Evolutionary conservation across 108 stramenopile species (phyloP), one percentile per base, ranked within the genome.

Genomic region (Parietichytrium sp.): DNA sequence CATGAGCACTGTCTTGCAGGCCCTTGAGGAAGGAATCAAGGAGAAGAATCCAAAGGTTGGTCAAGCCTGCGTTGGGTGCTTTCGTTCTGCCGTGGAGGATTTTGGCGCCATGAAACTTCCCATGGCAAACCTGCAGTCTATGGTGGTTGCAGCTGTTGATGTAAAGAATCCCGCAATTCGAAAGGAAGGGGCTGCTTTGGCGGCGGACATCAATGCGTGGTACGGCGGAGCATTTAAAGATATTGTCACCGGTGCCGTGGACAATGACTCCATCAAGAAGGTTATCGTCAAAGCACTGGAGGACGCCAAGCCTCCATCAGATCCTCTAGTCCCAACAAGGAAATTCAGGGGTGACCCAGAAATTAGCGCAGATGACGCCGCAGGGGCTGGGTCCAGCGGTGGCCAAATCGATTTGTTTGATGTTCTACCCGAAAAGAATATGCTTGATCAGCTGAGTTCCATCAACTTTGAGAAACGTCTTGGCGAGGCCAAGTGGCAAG

Each of bases 21-120:
- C 61, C 13, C 42, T 72, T n/a, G 10, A 45, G 38, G n/a, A 23
- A 6, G 61, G 61, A 45, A 2, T 72, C 61, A 45, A 72, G 33
- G 61, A 72, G 33, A 72, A 72, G 42, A 72, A 72, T 45, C 61
- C 61, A 72, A 72, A 72, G 20, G 61, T 72, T 2, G 61, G 61
- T 8, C 38, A 33, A 6, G 61, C 61, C 61, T 72, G 61, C 0
- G 38, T 72, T 72, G 61, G 45, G 13, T 72, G 61, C 61, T 23
- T 72, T n/a, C 61, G 61, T 23, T 33, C 61, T 38, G 61, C 61
- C 6, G 42, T 72, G 16, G 12, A 16, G 13, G 33, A 16, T 23
- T 72, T 72, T 72, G 61, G 61, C 33, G 61, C 38, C 61, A 33
- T 33, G 16, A 33, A 42, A 15, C 61, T 72, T 16, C 61, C 61